These are phyloP conservation scores for Kluyveromyces starmeri DNA, from an alignment of 805 yeast genomes.

Conservation along the genomic window DNA sequence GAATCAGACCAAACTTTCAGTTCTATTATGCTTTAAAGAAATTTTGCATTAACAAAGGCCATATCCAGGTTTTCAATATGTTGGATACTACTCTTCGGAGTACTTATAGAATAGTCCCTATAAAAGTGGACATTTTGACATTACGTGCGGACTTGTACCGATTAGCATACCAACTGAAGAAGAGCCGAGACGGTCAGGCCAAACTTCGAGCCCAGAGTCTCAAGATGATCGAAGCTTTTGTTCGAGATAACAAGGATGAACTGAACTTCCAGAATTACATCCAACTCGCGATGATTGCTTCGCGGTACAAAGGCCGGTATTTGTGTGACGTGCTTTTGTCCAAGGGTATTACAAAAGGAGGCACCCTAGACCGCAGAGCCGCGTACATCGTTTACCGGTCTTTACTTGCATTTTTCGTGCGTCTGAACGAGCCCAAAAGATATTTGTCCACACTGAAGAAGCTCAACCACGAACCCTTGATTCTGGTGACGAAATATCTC, in stretches of 20 bases:
- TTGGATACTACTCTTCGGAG: constrained; percentile 14
- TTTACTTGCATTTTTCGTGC: constrained; percentile 2
- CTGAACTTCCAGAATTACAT: constrained; percentile 19
- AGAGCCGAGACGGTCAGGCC: not conserved
- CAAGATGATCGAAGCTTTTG: constrained; percentile 12
- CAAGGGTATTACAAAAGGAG: constrained; percentile 1
- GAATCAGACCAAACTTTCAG: constrained; percentile 15
- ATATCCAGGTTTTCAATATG: constrained; percentile 4
- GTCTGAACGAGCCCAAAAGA: constrained; percentile 3
- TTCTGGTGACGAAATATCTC: constrained; percentile 1
- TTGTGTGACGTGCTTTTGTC: constrained; percentile 1
- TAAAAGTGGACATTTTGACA: constrained; percentile 20
- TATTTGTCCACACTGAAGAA: constrained; percentile 2
- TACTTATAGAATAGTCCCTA: constrained; percentile 12
- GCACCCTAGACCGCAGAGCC: not conserved
- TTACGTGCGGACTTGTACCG: constrained; percentile 11
- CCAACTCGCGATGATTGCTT: constrained; percentile 11
- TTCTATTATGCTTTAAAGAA: constrained; percentile 16
- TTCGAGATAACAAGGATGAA: constrained; percentile 7
- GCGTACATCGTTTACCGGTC: constrained; percentile 3
- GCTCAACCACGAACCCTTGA: not conserved
- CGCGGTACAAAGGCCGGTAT: constrained; percentile 3
- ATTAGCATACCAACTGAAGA: constrained; percentile 4
- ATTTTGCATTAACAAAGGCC: constrained; percentile 12
- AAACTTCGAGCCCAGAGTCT: not conserved